A percentile compares a stretch with the other conserved stretches of the same genome.
Conservation (phyloP, 1,284 basidiomycete genomes). For the Irpex sp. region DNA sequence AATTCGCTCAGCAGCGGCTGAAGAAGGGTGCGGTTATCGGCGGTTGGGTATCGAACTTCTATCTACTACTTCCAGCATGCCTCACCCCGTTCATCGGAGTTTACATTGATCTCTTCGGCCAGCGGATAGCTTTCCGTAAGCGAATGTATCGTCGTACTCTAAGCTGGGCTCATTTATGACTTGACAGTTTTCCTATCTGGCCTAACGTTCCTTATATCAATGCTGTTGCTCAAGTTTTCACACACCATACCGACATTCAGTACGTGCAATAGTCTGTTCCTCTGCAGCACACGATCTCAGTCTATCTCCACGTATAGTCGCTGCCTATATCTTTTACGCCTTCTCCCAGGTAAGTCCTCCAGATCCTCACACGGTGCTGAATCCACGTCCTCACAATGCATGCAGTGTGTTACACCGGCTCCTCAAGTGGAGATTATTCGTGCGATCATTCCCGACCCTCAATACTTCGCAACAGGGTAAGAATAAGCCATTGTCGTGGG, state of each 20-base stretch:
- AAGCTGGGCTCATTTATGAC: neutral
- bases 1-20: conserved; percentile 42
- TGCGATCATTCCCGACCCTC: conserved; percentile 37
- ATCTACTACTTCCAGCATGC: conserved; percentile 39
- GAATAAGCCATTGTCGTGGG: conserved; percentile 5
- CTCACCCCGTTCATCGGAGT: conserved; percentile 42
- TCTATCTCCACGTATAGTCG: conserved; percentile 25
- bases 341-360: conserved; percentile 34
- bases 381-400: neutral
- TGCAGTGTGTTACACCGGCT: conserved; percentile 37
- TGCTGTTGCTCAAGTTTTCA: conserved; percentile 40
- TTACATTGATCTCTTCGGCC: conserved; percentile 40
- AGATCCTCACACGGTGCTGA: neutral
- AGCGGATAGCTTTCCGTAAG: conserved; percentile 39
- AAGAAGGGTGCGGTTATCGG: conserved; percentile 44
- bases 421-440: conserved; percentile 44
- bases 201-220: conserved; percentile 38
- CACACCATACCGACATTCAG: conserved; percentile 36
- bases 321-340: conserved; percentile 43
- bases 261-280: conserved; percentile 17
- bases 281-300: neutral
- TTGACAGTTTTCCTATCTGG: conserved; percentile 38
- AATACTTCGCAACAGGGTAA: conserved; percentile 40
- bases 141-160: neutral
- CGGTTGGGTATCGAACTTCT: conserved; percentile 47